Conservation (phyloP, 352 stramenopile genomes). For the Globisporangium yorkense region DNA sequence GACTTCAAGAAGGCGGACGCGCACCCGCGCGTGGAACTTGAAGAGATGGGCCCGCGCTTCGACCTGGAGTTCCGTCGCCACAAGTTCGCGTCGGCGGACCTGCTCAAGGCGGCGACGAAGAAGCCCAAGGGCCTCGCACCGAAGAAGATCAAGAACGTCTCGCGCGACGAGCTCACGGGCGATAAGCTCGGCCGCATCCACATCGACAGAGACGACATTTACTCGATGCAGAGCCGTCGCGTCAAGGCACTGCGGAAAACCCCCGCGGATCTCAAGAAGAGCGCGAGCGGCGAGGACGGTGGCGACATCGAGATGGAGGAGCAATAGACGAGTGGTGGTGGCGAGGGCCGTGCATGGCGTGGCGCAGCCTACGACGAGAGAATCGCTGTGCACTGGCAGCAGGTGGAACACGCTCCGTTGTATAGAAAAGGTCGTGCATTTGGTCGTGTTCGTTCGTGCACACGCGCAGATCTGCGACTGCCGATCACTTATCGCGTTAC, state of each 20-base stretch:
- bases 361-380: background rate
- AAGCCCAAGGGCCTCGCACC: constrained; percentile 88
- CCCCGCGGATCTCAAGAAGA: constrained; percentile 72
- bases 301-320: constrained; percentile 30
- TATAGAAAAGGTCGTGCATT: background rate
- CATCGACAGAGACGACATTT: constrained; percentile 97
- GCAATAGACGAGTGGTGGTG: constrained; percentile 7
- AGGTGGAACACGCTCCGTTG: background rate
- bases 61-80: constrained; percentile 91
- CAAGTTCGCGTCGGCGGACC: constrained; percentile 93
- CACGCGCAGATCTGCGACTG: background rate
- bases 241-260: constrained; percentile 92
- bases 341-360: background rate
- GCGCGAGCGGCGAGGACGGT: constrained; percentile 15
- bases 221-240: constrained; percentile 93
- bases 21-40: constrained; percentile 82
- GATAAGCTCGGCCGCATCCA: constrained; percentile 98
- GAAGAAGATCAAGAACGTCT: constrained; percentile 98
- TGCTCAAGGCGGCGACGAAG: constrained; percentile 95
- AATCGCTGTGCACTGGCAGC: background rate
- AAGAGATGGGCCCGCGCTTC: constrained; percentile 89
- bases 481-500: background rate
- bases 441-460: background rate
- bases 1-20: constrained; percentile 90
- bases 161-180: constrained; percentile 94